These are phyloP conservation scores for Deinandra increscens DNA, from an alignment of 129 eudicot species.

Conservation along the genomic window DNA sequence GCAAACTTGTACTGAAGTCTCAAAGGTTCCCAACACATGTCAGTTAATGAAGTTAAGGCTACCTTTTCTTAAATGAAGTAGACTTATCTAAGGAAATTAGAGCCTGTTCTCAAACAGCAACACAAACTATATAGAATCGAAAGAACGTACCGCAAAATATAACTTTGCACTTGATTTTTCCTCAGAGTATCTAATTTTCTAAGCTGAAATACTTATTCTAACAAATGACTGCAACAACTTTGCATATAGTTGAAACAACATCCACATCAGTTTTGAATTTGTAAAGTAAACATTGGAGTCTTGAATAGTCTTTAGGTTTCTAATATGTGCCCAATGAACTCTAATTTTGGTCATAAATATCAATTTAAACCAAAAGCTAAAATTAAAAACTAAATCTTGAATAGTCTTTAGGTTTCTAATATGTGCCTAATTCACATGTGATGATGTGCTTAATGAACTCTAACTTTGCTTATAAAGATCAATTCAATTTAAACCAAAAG, in stretches of 20 bases:
- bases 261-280: neutral
- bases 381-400: conserved; percentile 7
- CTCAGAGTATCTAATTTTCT: neutral
- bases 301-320: neutral
- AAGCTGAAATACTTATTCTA: neutral
- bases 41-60: too few species aligned
- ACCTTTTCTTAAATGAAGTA: too few species aligned
- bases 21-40: too few species aligned
- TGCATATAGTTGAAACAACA: neutral
- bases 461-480: neutral
- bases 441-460: neutral
- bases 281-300: neutral
- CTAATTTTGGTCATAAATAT: neutral
- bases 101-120: neutral
- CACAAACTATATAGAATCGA: neutral
- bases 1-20: too few species aligned
- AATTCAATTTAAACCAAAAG: neutral
- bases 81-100: too few species aligned
- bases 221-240: neutral
- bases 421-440: neutral
- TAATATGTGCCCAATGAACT: neutral
- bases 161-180: neutral
- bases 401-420: neutral
- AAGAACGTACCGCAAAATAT: neutral
- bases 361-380: neutral